A percentile compares a stretch with the other conserved stretches of the same genome.
Conservation (phyloP, 805 yeast genomes). For the Starmerella etchellsii region DNA sequence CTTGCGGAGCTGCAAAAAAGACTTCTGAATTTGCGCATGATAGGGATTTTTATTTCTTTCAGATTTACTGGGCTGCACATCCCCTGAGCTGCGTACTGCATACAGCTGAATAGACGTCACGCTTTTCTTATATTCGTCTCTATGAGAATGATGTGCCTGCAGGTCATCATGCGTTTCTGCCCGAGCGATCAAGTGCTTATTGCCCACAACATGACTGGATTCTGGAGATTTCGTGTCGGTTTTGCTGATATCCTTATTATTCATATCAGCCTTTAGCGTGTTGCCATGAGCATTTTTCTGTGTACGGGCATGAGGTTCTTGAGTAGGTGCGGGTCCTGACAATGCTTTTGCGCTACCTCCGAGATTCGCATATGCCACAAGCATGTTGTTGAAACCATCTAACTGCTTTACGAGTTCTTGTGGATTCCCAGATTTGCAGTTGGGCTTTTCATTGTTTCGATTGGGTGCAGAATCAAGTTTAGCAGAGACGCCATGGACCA, state of each 20-base stretch:
- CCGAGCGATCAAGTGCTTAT: no score
- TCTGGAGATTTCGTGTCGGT: no score
- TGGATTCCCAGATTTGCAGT: no score
- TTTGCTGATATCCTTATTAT: no score
- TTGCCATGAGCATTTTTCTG: no score
- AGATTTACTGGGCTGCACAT: not conserved
- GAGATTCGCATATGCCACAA: conserved; percentile 4
- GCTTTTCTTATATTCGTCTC: no score
- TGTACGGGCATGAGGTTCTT: no score
- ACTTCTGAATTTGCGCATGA: not conserved
- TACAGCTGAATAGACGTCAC: not conserved
- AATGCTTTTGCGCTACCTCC: conserved; percentile 3
- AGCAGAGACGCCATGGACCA: conserved; percentile 4
- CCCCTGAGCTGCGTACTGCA: not conserved
- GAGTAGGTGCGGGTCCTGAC: not conserved
- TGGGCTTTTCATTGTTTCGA: no score
- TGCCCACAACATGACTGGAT: no score
- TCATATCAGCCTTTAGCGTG: no score
- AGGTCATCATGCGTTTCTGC: not conserved
- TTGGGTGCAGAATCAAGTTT: no score
- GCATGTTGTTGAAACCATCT: conserved; percentile 2
- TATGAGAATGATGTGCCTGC: no score
- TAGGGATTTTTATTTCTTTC: not conserved
- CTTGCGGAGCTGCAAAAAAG: conserved; percentile 1
- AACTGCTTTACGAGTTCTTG: conserved; percentile 1